Conservation (phyloP, 371 early-diverging fungal species). For the Saksenaea oblongispora region DNA sequence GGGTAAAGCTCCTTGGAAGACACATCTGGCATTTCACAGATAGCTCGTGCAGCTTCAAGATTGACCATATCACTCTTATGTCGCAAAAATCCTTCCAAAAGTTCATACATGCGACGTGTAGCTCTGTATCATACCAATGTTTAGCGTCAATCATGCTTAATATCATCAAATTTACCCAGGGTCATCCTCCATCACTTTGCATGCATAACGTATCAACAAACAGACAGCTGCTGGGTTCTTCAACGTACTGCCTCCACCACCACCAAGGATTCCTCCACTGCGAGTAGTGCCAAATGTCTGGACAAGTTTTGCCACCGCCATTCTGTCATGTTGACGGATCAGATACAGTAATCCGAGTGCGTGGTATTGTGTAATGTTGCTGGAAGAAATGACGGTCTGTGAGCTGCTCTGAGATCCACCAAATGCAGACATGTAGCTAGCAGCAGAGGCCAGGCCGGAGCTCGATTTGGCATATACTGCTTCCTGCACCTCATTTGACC, state of each 20-base stretch:
- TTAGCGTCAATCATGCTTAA: not conserved
- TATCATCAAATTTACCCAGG: constrained; percentile 48
- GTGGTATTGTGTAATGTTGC: constrained; percentile 93
- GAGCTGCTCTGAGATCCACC: constrained; percentile 41
- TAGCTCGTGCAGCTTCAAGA: constrained; percentile 96
- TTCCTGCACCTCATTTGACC: constrained; percentile 91
- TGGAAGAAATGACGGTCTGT: constrained; percentile 56
- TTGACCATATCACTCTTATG: constrained; percentile 97
- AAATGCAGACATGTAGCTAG: constrained; percentile 61
- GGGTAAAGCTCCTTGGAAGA: constrained; percentile 87
- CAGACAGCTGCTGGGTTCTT: constrained; percentile 90
- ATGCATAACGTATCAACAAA: constrained; percentile 90
- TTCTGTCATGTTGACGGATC: constrained; percentile 94
- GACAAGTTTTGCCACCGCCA: constrained; percentile 96
- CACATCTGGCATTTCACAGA: constrained; percentile 86
- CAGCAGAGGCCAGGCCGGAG: constrained; percentile 49
- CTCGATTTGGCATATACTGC: constrained; percentile 79
- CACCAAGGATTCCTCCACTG: constrained; percentile 50
- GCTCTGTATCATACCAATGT: constrained; percentile 45
- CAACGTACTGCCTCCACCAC: constrained; percentile 55
- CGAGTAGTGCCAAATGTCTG: constrained; percentile 78
- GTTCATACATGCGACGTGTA: constrained; percentile 71
- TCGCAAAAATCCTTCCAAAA: constrained; percentile 88
- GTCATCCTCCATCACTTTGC: constrained; percentile 93
- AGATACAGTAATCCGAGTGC: constrained; percentile 93